Evolutionary conservation across 106 monocot species (phyloP).

Genomic region (Xerophyta viscosa): DNA sequence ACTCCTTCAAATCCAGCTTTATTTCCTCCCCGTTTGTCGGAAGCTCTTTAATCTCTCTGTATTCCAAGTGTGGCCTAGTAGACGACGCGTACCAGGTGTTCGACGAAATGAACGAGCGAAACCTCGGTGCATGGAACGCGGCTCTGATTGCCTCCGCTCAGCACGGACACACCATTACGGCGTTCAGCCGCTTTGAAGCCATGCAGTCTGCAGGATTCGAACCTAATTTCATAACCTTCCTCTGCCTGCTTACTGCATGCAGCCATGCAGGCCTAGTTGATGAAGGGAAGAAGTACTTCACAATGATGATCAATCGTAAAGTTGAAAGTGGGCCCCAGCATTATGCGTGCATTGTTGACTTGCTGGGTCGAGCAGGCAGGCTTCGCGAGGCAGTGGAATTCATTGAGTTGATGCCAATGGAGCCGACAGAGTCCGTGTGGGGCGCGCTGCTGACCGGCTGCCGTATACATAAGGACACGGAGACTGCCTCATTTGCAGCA

Average conservation of each 20-base stretch:
- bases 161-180: slow-evolving; percentile 42
- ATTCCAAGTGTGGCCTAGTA: slow-evolving; percentile 62
- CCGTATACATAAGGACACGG: slow-evolving; percentile 57
- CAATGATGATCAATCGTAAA: slow-evolving; percentile 22
- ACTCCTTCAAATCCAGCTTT: slow-evolving; percentile 38
- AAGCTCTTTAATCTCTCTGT: slow-evolving; percentile 47
- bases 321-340: slow-evolving; percentile 35
- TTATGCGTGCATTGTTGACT: slow-evolving; percentile 53
- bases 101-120: slow-evolving; percentile 34
- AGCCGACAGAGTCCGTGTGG: slow-evolving; percentile 72
- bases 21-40: slow-evolving; percentile 54
- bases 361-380: slow-evolving; percentile 51
- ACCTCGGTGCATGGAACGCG: slow-evolving; percentile 65
- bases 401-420: slow-evolving; percentile 62
- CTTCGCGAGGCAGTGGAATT: slow-evolving; percentile 59
- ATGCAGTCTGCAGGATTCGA: slow-evolving; percentile 22
- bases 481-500: slow-evolving; percentile 58
- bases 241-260: slow-evolving; percentile 60
- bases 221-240: slow-evolving; percentile 76
- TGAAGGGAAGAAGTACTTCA: slow-evolving; percentile 40
- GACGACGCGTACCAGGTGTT: slow-evolving; percentile 49
- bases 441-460: slow-evolving; percentile 81
- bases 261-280: slow-evolving; percentile 67
- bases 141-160: slow-evolving; percentile 55
- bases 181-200: slow-evolving; percentile 23